These are phyloP conservation scores for Kluyveromyces nonfermentans DNA, from an alignment of 805 yeast genomes.

Conservation along the genomic window DNA sequence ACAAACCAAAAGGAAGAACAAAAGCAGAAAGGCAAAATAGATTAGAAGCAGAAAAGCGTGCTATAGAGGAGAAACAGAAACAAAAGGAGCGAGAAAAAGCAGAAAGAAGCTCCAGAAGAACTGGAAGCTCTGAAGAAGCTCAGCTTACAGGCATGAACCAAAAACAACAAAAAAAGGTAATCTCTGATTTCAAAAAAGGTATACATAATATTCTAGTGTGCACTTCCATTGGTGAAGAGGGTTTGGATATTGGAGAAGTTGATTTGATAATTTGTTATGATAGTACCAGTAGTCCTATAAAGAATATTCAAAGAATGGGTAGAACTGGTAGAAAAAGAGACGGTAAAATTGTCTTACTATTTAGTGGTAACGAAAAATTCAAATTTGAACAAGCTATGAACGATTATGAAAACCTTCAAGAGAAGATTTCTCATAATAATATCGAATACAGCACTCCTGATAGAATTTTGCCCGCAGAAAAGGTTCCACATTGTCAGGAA, in stretches of 20 bases:
- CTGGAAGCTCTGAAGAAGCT: slow-evolving; percentile 65
- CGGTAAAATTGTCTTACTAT: slow-evolving; percentile 68
- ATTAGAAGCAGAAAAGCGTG: slow-evolving; percentile 24
- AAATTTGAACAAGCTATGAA: slow-evolving; percentile 81
- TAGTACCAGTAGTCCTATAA: slow-evolving; percentile 86
- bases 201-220: slow-evolving; percentile 77
- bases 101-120: slow-evolving; percentile 32
- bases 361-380: slow-evolving; percentile 65
- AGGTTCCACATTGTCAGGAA: slow-evolving; percentile 49
- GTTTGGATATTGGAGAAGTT: slow-evolving; percentile 96
- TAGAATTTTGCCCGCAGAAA: slow-evolving; percentile 56
- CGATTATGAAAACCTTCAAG: slow-evolving; percentile 72
- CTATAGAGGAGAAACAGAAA: slow-evolving; percentile 25
- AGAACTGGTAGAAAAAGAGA: slow-evolving; percentile 94
- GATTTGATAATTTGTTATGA: slow-evolving; percentile 90
- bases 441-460: slow-evolving; percentile 40
- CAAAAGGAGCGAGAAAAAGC: slow-evolving; percentile 27
- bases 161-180: slow-evolving; percentile 71
- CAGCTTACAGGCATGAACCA: slow-evolving; percentile 85
- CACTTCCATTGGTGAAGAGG: slow-evolving; percentile 97
- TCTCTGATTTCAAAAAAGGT: slow-evolving; percentile 65
- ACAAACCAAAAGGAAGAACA: slow-evolving; percentile 37
- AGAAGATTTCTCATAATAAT: slow-evolving; percentile 45
- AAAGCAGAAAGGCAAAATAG: slow-evolving; percentile 28
- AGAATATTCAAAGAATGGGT: slow-evolving; percentile 93